These are phyloP conservation scores for Botrytis deweyae DNA, from an alignment of 2,329 filamentous ascomycete genomes.

Conservation along the genomic window DNA sequence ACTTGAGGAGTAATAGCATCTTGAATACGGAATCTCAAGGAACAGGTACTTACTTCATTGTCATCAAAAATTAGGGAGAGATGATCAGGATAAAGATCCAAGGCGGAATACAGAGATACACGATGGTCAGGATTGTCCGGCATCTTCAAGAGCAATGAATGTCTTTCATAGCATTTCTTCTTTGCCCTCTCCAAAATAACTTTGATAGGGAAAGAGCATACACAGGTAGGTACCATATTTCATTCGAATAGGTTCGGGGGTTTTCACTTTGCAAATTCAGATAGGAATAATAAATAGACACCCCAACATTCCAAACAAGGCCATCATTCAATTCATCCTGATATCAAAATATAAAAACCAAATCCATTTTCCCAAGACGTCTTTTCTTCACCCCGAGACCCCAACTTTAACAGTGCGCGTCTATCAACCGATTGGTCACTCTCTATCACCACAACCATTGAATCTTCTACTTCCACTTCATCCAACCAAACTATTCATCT, in stretches of 20 bases:
- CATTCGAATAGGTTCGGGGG: neutral
- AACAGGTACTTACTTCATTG: neutral
- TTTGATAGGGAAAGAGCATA: neutral
- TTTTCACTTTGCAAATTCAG: neutral
- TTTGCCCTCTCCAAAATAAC: neutral
- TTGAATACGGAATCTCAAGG: neutral
- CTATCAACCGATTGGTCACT: slow-evolving; percentile 15
- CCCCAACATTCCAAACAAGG: neutral
- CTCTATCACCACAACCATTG: slow-evolving; percentile 5
- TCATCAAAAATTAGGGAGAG: neutral
- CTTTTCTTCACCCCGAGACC: neutral
- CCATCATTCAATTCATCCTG: neutral
- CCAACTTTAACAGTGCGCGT: neutral
- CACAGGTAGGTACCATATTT: neutral
- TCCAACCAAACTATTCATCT: slow-evolving; percentile 7
- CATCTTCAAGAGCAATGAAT: neutral
- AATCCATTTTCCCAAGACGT: neutral
- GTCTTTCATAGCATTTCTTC: neutral
- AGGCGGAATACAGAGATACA: neutral
- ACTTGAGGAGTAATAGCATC: neutral
- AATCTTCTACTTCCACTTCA: slow-evolving; percentile 1
- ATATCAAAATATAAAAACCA: neutral
- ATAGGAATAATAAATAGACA: neutral
- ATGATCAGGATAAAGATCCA: neutral
- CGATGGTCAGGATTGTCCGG: neutral